phyloP scores from a whole-genome alignment of 2,329 filamentous ascomycete genomes.

The Penicillium sumatraense region DNA sequence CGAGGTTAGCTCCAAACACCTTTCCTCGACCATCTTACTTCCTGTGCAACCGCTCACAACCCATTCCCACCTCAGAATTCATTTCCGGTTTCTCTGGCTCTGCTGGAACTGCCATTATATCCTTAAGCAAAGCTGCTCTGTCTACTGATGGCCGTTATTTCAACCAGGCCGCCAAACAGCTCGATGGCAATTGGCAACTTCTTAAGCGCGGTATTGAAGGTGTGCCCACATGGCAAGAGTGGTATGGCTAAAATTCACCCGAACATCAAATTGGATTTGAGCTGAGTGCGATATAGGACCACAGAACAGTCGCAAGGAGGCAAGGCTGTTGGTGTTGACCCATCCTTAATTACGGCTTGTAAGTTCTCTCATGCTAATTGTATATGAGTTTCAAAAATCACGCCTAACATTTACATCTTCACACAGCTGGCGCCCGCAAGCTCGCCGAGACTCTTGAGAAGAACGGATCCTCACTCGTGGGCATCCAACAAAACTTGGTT shows the following conservation, averaged over 20 bases:
- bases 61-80: slow-evolving; percentile 59
- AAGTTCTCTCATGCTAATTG: slow-evolving; percentile 26
- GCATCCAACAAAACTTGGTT: slow-evolving; percentile 82
- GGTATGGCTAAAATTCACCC: slow-evolving; percentile 56
- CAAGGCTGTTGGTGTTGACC: slow-evolving; percentile 89
- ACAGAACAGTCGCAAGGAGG: slow-evolving; percentile 83
- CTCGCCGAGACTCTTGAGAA: slow-evolving; percentile 85
- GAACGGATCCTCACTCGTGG: slow-evolving; percentile 75
- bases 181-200: slow-evolving; percentile 88
- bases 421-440: slow-evolving; percentile 67
- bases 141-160: slow-evolving; percentile 98
- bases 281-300: slow-evolving; percentile 50
- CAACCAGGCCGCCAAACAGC: slow-evolving; percentile 89
- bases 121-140: slow-evolving; percentile 81
- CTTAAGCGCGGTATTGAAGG: slow-evolving; percentile 93
- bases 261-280: background rate
- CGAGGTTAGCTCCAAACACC: slow-evolving; percentile 58
- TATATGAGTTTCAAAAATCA: background rate
- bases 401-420: slow-evolving; percentile 15
- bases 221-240: slow-evolving; percentile 97
- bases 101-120: slow-evolving; percentile 88
- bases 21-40: slow-evolving; percentile 7
- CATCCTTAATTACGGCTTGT: slow-evolving; percentile 78
- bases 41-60: slow-evolving; percentile 16
- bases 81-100: slow-evolving; percentile 96